Conservation (phyloP, 441 rosid genomes). For the Jatropha multifida region DNA sequence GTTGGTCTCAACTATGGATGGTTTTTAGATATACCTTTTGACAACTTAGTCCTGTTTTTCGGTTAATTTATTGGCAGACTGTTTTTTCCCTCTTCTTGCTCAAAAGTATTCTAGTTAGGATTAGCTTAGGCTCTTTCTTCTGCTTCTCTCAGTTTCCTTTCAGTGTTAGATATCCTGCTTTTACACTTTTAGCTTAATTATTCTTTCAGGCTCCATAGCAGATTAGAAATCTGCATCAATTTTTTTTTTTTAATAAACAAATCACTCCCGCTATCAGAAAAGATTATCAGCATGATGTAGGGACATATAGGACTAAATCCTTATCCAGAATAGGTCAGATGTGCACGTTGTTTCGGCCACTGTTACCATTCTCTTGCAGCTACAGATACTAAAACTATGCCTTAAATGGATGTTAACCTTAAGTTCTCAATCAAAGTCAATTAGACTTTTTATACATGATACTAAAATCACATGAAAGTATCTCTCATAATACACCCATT, state of each 20-base stretch:
- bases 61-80: neutral
- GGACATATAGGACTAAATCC: slow-evolving; percentile 2
- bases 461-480: neutral
- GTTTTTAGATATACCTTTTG: neutral
- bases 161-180: neutral
- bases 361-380: neutral
- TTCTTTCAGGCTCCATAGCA: neutral
- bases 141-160: neutral
- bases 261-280: neutral
- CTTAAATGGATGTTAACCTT: neutral
- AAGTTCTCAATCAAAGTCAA: neutral
- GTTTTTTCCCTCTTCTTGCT: neutral
- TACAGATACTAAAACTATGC: neutral
- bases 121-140: neutral
- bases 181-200: neutral
- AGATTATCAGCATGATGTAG: neutral
- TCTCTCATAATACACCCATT: neutral
- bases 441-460: neutral
- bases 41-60: neutral
- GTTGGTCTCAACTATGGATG: neutral
- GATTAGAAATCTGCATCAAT: neutral
- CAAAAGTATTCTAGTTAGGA: neutral
- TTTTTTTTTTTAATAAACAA: neutral
- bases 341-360: neutral
- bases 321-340: neutral